These are phyloP conservation scores for Starmerella floris DNA, from an alignment of 805 yeast genomes.

Conservation along the genomic window DNA sequence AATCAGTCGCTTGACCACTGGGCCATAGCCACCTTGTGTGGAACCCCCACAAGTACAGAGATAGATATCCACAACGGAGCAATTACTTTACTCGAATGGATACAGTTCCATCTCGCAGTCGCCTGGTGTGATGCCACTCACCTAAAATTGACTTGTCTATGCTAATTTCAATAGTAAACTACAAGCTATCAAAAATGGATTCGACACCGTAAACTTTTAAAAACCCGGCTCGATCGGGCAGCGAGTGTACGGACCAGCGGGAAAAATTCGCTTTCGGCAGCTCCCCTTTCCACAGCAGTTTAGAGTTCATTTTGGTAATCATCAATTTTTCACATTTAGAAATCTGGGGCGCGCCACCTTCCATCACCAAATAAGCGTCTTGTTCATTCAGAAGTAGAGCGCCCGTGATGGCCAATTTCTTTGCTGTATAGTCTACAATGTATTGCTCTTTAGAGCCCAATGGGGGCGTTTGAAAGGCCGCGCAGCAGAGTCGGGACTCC, in stretches of 20 bases:
- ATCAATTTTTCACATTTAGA: slow-evolving; percentile 52
- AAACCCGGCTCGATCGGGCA: slow-evolving; percentile 4
- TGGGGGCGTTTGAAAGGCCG: slow-evolving; percentile 44
- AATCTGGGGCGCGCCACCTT: slow-evolving; percentile 56
- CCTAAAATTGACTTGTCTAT: too few relatives aligned
- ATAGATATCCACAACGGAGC: too few relatives aligned
- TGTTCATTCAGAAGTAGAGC: slow-evolving; percentile 26
- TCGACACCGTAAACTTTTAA: slow-evolving; percentile 7
- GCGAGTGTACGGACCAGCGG: slow-evolving; percentile 49
- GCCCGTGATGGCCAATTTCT: slow-evolving; percentile 57
- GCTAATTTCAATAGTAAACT: too few relatives aligned
- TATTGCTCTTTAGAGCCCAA: slow-evolving; percentile 53
- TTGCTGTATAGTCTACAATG: slow-evolving; percentile 70
- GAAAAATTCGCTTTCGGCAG: slow-evolving; percentile 41
- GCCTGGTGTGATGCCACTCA: too few relatives aligned
- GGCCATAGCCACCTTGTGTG: background rate
- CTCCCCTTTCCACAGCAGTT: slow-evolving; percentile 60
- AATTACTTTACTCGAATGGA: too few relatives aligned
- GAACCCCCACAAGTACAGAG: background rate
- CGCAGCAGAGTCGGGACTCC: slow-evolving; percentile 39
- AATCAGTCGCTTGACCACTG: background rate
- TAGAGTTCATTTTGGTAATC: slow-evolving; percentile 29
- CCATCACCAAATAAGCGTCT: slow-evolving; percentile 52
- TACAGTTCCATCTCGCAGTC: too few relatives aligned
- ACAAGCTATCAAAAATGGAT: background rate